phyloP scores from a whole-genome alignment of 148 eudicot genomes.

The Beta vulgaris region DNA sequence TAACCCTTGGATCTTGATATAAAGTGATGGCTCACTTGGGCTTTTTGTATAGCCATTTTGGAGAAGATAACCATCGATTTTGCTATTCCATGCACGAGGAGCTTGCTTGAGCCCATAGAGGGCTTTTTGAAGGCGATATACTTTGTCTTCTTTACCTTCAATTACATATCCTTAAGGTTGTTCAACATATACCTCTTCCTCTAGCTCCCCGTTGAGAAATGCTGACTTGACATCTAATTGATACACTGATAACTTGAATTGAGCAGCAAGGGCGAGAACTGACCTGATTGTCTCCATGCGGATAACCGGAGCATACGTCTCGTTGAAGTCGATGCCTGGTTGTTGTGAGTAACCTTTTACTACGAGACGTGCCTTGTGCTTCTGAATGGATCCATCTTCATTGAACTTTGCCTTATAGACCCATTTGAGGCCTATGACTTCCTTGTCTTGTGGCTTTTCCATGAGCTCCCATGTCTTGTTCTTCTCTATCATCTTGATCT shows the following conservation, averaged over 20 bases:
- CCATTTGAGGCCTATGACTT: no score
- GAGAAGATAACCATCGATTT: background rate
- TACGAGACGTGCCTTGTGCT: no score
- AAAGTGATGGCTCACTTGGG: no score
- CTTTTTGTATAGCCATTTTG: background rate
- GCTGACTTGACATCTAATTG: slow-evolving; percentile 1
- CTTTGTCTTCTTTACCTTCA: no score
- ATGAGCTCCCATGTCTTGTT: slow-evolving; percentile 14
- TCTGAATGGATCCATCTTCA: background rate
- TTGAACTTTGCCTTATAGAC: no score
- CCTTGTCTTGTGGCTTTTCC: background rate
- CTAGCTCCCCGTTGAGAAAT: background rate
- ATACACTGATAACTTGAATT: background rate
- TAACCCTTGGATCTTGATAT: background rate
- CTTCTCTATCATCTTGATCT: slow-evolving; percentile 10
- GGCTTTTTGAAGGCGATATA: background rate
- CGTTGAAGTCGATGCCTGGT: background rate
- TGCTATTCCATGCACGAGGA: background rate
- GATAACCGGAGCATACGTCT: background rate
- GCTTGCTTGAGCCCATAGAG: slow-evolving; percentile 4
- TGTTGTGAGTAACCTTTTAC: slow-evolving; percentile 1
- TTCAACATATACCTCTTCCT: no score
- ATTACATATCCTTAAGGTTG: no score
- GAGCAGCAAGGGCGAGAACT: background rate
- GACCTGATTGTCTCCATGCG: no score